Base-by-base conservation (phyloP, 345 rosid genomes). In the Syzygium grande region DNA sequence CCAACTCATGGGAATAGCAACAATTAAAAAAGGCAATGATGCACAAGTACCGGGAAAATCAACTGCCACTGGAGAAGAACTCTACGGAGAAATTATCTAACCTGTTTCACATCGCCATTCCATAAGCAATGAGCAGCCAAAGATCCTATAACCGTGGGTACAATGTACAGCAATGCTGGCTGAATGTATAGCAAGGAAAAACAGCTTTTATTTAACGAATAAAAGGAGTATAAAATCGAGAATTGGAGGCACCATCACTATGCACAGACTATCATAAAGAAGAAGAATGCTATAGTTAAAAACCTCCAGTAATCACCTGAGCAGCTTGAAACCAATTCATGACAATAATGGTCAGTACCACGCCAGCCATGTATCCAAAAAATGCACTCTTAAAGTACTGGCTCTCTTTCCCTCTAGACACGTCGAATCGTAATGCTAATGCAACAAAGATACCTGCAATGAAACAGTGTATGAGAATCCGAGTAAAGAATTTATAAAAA, bases 251-350 rank as follows among this genome's bases (percentile, higher is more conserved):
- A 11, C 25, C 27, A 19, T 73, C 83, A 73, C 83, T 73, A 49
- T 14, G 27, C 83, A 38, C 27, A 73, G 49, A 73, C 83, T 52
- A 84, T 38, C 25, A 51, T 11, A 56, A 11, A 12, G 29, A 21
- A 46, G 52, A 11, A 56, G 14, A 51, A 34, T 29, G 84, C 53
- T n/a, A 2, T 11, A 61, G 11, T 29, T 49, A 38, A 51, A 65
- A 51, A 51, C n/a, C 73, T 49, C 63, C 38, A 51, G 34, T 22
- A 53, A 61, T 89, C 78, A 94, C 99, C 98, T 98, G 99, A 29
- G 99, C 99, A 77, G 99, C 99, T 92, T 98, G 99, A 89, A 98
- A 97, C 99, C 99, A 98, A 94, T 98, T 98, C 99, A 98, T 98
- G 88, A 97, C 99, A 79, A 95, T 65, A 85, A 97, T 98, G 25